Conservation (phyloP, 2,329 filamentous ascomycete species). For the Truncatella angustata region DNA sequence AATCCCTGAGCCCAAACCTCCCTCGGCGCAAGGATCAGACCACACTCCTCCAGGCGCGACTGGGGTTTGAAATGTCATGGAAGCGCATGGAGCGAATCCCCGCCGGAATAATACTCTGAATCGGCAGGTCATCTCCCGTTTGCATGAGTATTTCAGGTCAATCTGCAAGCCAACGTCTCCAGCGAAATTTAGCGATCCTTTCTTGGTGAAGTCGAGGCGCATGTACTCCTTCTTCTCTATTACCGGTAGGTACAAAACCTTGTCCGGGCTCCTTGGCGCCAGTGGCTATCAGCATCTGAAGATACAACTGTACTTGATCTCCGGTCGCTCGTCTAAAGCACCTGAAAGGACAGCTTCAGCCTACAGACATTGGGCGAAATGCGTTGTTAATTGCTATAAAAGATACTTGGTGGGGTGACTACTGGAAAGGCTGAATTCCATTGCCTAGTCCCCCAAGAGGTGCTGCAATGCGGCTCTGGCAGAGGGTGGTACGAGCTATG, state of each 20-base stretch:
- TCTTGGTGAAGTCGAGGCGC: background rate
- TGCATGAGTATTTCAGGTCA: conserved; percentile 5
- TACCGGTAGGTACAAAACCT: no score
- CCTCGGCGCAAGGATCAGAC: background rate
- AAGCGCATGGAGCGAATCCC: conserved; percentile 7
- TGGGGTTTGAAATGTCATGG: conserved; percentile 4
- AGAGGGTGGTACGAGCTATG: conserved; percentile 1
- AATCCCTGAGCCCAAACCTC: no score
- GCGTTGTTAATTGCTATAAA: no score
- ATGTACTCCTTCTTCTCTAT: background rate
- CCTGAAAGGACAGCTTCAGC: no score
- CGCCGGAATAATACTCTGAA: conserved; percentile 9
- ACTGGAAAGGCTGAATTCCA: background rate
- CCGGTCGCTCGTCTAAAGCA: no score
- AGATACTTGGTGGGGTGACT: no score
- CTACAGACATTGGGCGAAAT: no score
- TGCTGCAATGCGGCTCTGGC: conserved; percentile 1
- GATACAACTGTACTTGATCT: no score
- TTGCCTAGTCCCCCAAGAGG: background rate
- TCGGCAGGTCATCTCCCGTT: conserved; percentile 9
- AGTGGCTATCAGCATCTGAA: no score
- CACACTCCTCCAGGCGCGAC: background rate
- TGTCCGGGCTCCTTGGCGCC: background rate
- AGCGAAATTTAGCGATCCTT: conserved; percentile 1
- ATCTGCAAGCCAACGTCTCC: conserved; percentile 3